phyloP scores from a whole-genome alignment of 495 filamentous ascomycete genomes.

The Tuber melanosporum region DNA sequence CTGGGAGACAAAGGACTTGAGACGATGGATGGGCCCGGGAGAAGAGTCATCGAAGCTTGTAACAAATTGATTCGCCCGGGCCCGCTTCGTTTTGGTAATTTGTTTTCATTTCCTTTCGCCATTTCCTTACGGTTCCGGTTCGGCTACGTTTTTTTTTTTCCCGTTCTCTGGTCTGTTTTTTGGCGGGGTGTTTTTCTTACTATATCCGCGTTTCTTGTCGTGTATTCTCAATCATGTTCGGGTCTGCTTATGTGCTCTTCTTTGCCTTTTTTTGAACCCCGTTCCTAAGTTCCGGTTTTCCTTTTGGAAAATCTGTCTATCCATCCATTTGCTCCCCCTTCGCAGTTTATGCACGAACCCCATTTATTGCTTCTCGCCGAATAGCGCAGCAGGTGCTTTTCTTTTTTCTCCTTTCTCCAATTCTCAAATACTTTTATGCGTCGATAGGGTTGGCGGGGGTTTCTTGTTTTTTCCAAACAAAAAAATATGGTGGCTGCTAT shows the following conservation, averaged over 20 bases:
- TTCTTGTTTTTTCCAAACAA: background rate
- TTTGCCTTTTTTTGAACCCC: background rate
- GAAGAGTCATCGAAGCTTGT: background rate
- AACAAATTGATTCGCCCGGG: background rate
- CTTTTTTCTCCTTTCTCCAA: background rate
- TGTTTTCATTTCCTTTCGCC: background rate
- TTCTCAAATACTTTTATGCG: background rate
- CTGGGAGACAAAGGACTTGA: background rate
- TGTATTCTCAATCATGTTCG: background rate
- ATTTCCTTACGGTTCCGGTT: background rate
- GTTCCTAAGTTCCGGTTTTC: background rate
- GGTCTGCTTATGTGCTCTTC: background rate
- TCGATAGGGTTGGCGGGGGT: background rate
- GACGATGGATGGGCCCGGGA: background rate
- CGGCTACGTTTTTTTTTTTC: background rate
- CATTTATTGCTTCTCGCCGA: background rate
- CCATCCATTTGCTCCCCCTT: background rate
- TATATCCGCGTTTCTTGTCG: background rate
- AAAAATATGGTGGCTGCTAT: slow-evolving; percentile 1
- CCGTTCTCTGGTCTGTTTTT: background rate
- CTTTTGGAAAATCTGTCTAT: background rate
- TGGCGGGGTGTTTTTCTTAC: background rate
- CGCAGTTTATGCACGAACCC: background rate
- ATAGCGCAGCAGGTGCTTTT: background rate
- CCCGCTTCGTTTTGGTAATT: background rate